Evolutionary conservation across 2,329 filamentous ascomycete species (phyloP), one percentile per base, ranked within the genome.

Genomic region (Aspergillus brasiliensis): DNA sequence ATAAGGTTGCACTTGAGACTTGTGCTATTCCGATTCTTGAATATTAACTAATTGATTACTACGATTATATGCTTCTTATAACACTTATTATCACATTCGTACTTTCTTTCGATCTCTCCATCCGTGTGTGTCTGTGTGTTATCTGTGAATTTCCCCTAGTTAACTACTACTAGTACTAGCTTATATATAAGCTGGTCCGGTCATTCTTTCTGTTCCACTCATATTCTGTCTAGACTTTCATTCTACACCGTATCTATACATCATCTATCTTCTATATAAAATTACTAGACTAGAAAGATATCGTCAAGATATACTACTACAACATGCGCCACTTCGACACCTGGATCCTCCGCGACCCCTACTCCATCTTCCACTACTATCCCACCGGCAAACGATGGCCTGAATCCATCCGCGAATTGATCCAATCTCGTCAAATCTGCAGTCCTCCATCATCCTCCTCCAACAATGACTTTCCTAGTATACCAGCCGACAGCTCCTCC

Each of bases 341-440:
- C 56, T 77, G 74, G 74, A 58, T 76, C 61, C 63, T 77, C 19
- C 72, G 74, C 21, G 74, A 77, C 56, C 74, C 74, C 44, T 77
- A 76, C 59, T 75, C 73, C 17, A 75, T 77, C 63, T 75, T 70
- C 62, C 74, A 77, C 56, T 77, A 76, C 57, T 77, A 77, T 38
- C 64, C 73, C 38, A 74, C 70, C 28, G 72, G 72, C 5, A 71
- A 68, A 27, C 67, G 70, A 51, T 77, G 74, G 74, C 69, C 74
- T 57, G 73, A 76, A 42, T 69, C 70, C 6, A 59, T 77, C 46
- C 72, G 73, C 40, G 66, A 69, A 27, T 64, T 77, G n/a, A 76
- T 77, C 34, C 70, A 73, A 31, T 65, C 72, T 3, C 73, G 74
- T 49, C 64, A 71, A 56, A 76, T 76, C 64, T 76, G 74, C 48